Percentiles rank a stretch among this genome's conserved stretches.
These are phyloP conservation scores for Candida sakaeoensis DNA, from an alignment of 805 yeast species.

Conservation along the genomic window DNA sequence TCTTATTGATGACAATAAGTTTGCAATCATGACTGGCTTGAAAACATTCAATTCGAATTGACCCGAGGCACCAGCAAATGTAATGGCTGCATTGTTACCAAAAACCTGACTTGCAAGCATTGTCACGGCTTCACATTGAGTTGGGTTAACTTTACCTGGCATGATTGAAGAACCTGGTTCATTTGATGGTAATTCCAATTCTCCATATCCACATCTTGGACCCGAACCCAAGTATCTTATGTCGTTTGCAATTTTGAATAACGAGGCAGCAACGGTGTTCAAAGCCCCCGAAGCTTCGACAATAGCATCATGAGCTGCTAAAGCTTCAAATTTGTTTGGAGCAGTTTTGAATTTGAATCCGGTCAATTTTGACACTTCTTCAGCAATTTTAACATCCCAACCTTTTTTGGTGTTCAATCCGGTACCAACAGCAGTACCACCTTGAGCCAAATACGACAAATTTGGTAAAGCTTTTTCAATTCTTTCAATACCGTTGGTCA, in stretches of 20 bases:
- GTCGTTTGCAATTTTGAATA: slow-evolving; percentile 96
- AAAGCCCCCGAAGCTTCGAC: slow-evolving; percentile 97
- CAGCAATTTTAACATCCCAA: slow-evolving; percentile 83
- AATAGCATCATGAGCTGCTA: slow-evolving; percentile 98
- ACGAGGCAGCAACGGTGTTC: slow-evolving; percentile 89
- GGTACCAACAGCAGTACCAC: slow-evolving; percentile 99
- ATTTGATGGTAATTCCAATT: slow-evolving; percentile 90
- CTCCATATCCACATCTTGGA: slow-evolving; percentile 99
- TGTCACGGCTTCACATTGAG: slow-evolving; percentile 97
- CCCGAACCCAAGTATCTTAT: slow-evolving; percentile 98
- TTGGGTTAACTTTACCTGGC: slow-evolving; percentile 99
- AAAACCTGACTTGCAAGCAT: slow-evolving; percentile 98
- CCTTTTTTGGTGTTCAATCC: slow-evolving; percentile 94
- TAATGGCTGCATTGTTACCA: slow-evolving; percentile 93
- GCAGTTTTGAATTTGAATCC: slow-evolving; percentile 90
- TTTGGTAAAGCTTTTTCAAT: slow-evolving; percentile 74
- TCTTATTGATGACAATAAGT: slow-evolving; percentile 83
- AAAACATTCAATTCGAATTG: slow-evolving; percentile 97
- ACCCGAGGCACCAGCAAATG: slow-evolving; percentile 97
- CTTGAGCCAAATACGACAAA: slow-evolving; percentile 87
- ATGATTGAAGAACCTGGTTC: slow-evolving; percentile 99
- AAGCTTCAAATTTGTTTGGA: slow-evolving; percentile 97
- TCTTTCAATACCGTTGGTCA: slow-evolving; percentile 85
- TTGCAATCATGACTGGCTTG: slow-evolving; percentile 93
- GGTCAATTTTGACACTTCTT: slow-evolving; percentile 77